Base-by-base conservation (phyloP, 2,329 filamentous ascomycete species). In the Polychaeton citri region DNA sequence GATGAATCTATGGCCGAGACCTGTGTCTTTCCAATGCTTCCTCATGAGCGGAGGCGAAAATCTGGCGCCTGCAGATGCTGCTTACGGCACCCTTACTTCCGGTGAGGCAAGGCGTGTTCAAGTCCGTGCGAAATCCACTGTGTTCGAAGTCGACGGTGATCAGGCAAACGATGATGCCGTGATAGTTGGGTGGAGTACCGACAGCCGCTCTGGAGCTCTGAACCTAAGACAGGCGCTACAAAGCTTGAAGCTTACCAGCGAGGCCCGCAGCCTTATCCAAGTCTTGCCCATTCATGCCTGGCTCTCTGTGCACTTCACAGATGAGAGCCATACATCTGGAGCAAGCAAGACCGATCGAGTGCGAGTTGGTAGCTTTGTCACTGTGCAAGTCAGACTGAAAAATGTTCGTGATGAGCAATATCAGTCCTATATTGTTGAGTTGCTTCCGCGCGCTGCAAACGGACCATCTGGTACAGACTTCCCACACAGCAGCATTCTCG, bases 1-100 rank as follows among this genome's bases (percentile, higher is more conserved):
- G 19, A 77, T 85, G 38, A 96, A 96, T 52, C 78, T 81, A 1
- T 95, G 87, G 87, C 86, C 85, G 2, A 83, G 75, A 50, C 77
- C 79, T 33, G 73, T 95, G 50, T 66, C 72, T 5, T 51, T 42
- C 21, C 32, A 38, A 7, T 50, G 47, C 32, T 41, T 37, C 19
- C 34, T 35, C 1, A 28, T 37, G 19, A 32, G 4, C 10, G 18
- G 18, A 15, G 30, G 18, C 5, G 30, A 32, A 15, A 10, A 12
- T 6, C 5, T 12, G 12, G 10, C 15, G 12, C 15, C 24, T 10
- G 7, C 24, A 4, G 15, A 10, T 28, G 15, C 7, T 4, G 24
- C 12, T 12, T 15, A 7, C 12, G 24, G 24, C 12, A 28, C 24
- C 15, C 7, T 28, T 10, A 28, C 24, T 15, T 28, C 7, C 3